These are phyloP conservation scores for Phlyctochytrium bullatum DNA, from an alignment of 192 early-diverging fungal species.

Conservation along the genomic window DNA sequence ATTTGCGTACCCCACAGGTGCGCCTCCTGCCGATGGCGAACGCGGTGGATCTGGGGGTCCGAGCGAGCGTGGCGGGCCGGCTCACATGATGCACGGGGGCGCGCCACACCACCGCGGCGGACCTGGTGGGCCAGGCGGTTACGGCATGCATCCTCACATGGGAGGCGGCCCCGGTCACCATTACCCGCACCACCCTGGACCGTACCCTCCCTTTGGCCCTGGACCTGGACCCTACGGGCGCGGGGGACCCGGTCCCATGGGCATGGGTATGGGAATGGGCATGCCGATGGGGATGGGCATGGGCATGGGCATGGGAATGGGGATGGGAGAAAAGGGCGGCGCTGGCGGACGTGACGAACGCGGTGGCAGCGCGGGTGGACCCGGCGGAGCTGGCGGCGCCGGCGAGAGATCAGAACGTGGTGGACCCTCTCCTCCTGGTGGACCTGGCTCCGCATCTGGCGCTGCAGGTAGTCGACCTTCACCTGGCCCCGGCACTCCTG, in stretches of 20 bases:
- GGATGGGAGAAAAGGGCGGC: background rate
- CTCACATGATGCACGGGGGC: no score
- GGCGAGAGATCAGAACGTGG: background rate
- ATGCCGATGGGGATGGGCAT: no score
- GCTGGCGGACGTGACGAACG: slow-evolving; percentile 4
- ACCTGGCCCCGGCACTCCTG: background rate
- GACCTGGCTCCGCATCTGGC: slow-evolving; percentile 6
- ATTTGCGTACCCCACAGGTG: no score
- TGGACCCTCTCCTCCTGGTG: slow-evolving; percentile 6
- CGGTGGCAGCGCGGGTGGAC: background rate
- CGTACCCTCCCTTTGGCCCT: slow-evolving; percentile 20
- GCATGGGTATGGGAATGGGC: no score
- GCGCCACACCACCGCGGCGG: no score
- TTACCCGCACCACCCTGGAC: no score
- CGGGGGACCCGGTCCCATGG: background rate
- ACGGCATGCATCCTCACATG: background rate
- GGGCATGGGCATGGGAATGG: no score
- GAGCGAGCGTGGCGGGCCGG: no score
- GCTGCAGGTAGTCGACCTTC: no score
- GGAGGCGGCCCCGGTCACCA: slow-evolving; percentile 4
- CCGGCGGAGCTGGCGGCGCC: background rate
- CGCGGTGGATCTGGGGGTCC: no score
- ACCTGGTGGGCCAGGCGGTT: background rate
- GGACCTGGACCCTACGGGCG: background rate
- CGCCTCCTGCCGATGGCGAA: no score